A percentile compares a stretch with the other conserved stretches of the same genome.
These are phyloP conservation scores for Arthrocladium fulminans DNA, from an alignment of 2,329 filamentous ascomycete species.

Conservation along the genomic window DNA sequence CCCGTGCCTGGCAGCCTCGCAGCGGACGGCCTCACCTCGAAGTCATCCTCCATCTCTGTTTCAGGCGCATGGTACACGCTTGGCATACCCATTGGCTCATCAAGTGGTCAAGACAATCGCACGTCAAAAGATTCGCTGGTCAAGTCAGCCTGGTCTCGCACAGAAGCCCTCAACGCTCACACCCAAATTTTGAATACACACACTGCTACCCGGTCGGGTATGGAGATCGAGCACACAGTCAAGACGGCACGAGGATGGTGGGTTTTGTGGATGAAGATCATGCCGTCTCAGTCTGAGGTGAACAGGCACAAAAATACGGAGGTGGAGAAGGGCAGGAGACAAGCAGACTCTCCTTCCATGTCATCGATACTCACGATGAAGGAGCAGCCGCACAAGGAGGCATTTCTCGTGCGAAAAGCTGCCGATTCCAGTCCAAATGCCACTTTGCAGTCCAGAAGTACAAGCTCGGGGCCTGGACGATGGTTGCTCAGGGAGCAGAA, in stretches of 20 bases:
- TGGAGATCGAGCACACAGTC: conserved; percentile 51
- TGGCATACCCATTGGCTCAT: conserved; percentile 18
- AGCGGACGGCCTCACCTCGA: conserved; percentile 15
- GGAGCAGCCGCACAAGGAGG: conserved; percentile 28
- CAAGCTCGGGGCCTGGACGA: conserved; percentile 19
- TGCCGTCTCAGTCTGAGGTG: conserved; percentile 6
- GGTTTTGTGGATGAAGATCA: conserved; percentile 53
- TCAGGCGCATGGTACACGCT: conserved; percentile 22
- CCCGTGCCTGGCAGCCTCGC: conserved; percentile 40
- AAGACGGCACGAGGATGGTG: conserved; percentile 60
- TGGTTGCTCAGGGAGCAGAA: conserved; percentile 23
- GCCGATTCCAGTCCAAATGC: conserved; percentile 30
- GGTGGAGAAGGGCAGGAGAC: background rate
- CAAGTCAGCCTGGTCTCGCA: conserved; percentile 27
- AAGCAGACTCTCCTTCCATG: background rate
- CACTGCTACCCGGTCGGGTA: conserved; percentile 38
- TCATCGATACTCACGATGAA: background rate
- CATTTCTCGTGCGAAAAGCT: conserved; percentile 39
- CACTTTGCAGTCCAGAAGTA: conserved; percentile 23
- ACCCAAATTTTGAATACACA: conserved; percentile 51
- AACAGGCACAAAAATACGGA: conserved; percentile 1
- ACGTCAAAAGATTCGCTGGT: conserved; percentile 8
- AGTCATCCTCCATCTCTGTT: conserved; percentile 10
- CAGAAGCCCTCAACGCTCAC: conserved; percentile 55
- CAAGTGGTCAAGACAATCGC: background rate